phyloP scores from a whole-genome alignment of 2,329 filamentous ascomycete genomes.

The Teratosphaeria viscida region DNA sequence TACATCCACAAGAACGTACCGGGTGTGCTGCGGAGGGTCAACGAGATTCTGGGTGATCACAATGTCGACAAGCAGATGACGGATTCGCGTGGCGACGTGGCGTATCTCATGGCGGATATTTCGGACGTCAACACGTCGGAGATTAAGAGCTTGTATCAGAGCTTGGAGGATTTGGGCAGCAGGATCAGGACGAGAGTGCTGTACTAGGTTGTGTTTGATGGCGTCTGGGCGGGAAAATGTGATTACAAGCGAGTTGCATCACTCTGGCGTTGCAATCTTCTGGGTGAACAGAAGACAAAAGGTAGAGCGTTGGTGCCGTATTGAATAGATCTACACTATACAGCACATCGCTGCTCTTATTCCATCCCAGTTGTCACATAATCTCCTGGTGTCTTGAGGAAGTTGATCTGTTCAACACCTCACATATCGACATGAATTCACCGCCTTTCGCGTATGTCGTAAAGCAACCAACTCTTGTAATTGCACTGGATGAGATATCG shows the following conservation, averaged over 20 bases:
- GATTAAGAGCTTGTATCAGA: conserved; percentile 77
- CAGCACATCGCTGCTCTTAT: background rate
- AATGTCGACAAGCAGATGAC: conserved; percentile 99
- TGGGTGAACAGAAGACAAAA: background rate
- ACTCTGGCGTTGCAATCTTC: background rate
- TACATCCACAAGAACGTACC: conserved; percentile 97
- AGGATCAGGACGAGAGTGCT: conserved; percentile 39
- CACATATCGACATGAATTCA: no score
- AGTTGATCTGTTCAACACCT: no score
- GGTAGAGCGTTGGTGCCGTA: background rate
- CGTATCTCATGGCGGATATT: conserved; percentile 96
- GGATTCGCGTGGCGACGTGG: conserved; percentile 84
- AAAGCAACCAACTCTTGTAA: no score
- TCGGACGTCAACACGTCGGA: conserved; percentile 71
- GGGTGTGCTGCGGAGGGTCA: conserved; percentile 87
- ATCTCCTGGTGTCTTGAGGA: no score
- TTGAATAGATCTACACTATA: background rate
- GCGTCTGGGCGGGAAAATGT: background rate
- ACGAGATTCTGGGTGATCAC: conserved; percentile 86
- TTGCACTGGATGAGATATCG: no score
- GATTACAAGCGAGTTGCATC: background rate
- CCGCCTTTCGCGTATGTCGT: no score
- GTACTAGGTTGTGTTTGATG: conserved; percentile 24
- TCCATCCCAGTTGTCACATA: background rate
- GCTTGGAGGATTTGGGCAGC: conserved; percentile 58